A percentile compares a stretch with the other conserved stretches of the same genome.
phyloP scores from a whole-genome alignment of 768 basidiomycete species.

The Suillus lakei region DNA sequence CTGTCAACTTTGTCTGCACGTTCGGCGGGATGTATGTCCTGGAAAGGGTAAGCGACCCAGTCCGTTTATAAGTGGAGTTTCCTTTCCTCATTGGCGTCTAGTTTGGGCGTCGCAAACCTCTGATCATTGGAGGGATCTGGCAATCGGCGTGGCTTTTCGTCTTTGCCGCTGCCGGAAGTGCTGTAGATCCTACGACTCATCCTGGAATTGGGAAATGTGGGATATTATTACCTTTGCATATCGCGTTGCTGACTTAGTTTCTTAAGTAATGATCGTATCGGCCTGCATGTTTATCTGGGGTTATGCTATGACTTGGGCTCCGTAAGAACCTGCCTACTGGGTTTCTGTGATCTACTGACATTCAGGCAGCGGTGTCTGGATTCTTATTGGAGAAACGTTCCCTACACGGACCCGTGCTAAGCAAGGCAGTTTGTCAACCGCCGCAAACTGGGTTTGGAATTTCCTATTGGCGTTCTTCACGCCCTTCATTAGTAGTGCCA shows the following conservation, averaged over 20 bases:
- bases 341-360: not conserved
- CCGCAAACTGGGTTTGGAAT: conserved; percentile 72
- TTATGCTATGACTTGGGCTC: conserved; percentile 74
- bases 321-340: conserved; percentile 35
- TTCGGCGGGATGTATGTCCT: conserved; percentile 77
- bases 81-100: conserved; percentile 22
- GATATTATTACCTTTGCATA: conserved; percentile 11
- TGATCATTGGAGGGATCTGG: conserved; percentile 75
- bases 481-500: conserved; percentile 66
- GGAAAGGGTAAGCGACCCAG: conserved; percentile 51
- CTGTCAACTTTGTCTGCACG: conserved; percentile 73
- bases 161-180: conserved; percentile 74
- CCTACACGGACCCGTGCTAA: conserved; percentile 73
- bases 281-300: conserved; percentile 76
- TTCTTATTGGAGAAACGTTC: conserved; percentile 79
- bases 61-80: not conserved
- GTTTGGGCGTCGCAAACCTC: conserved; percentile 67
- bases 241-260: conserved; percentile 7
- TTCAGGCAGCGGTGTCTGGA: conserved; percentile 66
- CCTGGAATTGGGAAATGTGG: conserved; percentile 56
- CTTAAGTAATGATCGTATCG: conserved; percentile 62
- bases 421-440: conserved; percentile 69
- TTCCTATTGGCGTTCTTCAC: conserved; percentile 80
- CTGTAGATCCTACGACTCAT: conserved; percentile 53
- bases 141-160: conserved; percentile 73